Evolutionary conservation across 2,329 filamentous ascomycete species (phyloP).

Genomic region (Beauveria australis): DNA sequence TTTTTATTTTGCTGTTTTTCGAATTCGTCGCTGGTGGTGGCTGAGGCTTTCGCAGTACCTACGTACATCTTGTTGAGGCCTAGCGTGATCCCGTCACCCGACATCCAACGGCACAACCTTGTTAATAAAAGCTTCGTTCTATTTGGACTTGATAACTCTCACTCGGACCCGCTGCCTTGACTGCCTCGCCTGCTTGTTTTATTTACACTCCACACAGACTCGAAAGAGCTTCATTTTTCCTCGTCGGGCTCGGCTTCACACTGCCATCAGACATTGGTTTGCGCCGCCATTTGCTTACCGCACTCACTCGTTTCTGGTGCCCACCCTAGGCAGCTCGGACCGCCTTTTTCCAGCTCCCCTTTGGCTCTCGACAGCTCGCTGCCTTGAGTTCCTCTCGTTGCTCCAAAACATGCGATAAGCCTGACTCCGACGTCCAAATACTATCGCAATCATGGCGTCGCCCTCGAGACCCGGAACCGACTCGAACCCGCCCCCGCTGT

Average conservation of each 20-base stretch:
- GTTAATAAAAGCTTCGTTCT: not conserved
- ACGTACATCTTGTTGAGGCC: not conserved
- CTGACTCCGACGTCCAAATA: not conserved
- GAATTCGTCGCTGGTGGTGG: not conserved
- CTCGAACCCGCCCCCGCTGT: conserved; percentile 20
- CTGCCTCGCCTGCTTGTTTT: not conserved
- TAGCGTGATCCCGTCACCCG: conserved; percentile 5
- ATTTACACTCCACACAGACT: not conserved
- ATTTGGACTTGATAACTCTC: not conserved
- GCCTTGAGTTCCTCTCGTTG: not conserved
- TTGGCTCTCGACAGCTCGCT: not conserved
- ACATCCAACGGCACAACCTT: conserved; percentile 1
- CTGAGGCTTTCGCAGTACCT: not conserved
- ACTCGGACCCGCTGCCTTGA: not conserved
- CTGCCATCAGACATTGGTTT: not conserved
- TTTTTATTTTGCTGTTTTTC: not conserved
- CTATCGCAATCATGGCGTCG: conserved; percentile 8
- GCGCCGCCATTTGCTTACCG: not conserved
- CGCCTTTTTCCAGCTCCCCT: not conserved
- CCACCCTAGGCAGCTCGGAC: conserved; percentile 1
- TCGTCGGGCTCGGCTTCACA: not conserved
- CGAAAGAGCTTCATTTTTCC: too few relatives aligned
- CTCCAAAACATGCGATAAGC: conserved; percentile 6
- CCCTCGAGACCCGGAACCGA: conserved; percentile 10
- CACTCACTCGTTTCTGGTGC: not conserved